Base-by-base conservation (phyloP, 768 basidiomycete genomes). In the Leccinum olivaceopallidum region DNA sequence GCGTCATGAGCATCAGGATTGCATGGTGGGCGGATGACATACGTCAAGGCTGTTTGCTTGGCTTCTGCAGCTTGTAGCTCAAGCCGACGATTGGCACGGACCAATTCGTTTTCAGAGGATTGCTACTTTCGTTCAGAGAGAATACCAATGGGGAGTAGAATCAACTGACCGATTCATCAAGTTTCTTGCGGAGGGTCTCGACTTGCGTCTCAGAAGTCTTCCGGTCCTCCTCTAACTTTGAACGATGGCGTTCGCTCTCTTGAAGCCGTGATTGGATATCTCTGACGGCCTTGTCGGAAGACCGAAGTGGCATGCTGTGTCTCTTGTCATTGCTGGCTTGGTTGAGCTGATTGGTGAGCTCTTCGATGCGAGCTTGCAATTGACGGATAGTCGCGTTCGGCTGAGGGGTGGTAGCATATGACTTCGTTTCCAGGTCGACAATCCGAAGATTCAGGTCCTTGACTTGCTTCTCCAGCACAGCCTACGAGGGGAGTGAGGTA, bases 371-470 rank as follows among this genome's bases (percentile, higher is more conserved):
- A 57, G 78, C 84, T 62, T 91, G 90, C 26, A 86, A 76, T 26
- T 88, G 83, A 44, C 86, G 79, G 51, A 85, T 81, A 1, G 78
- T 78, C 5, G 80, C 76, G 2, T 82, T 75, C 5, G 85, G 80
- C 37, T 87, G 81, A 14, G 87, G 83, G n/a, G 83, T 80, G 64
- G 76, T 88, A 12, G 85, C 73, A 63, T 92, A 86, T 5, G 90
- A 87, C 67, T 80, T 89, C 1, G 92, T 90, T 72, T 92, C 92
- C 18, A 94, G 79, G 67, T 94, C 92, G 9, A 91, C 85, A 58
- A 94, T 85, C 44, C 87, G 88, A 47, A 92, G 83, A 62, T 92
- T 92, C 34, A 94, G 76, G 55, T 94, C 93, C 69, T 92, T 93
- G 69, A 90, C 80, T 69, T 92, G 89, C 69, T 92, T 94, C 77